phyloP scores from a whole-genome alignment of 164 flowering plant species.

The Aristolochia fimbriata region DNA sequence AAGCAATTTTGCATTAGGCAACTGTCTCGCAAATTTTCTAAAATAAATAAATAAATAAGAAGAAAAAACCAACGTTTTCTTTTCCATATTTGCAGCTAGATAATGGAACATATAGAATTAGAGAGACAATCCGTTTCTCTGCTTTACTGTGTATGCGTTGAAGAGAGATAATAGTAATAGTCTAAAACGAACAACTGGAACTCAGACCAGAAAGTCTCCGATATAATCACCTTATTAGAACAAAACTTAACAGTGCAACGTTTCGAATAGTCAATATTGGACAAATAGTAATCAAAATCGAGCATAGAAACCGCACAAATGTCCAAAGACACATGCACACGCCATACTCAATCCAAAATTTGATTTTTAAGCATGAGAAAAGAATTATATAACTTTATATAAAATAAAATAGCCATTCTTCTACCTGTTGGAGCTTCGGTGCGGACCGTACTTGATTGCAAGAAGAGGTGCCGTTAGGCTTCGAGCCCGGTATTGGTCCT shows the following conservation, averaged over 20 bases:
- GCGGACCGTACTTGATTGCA: slow-evolving; percentile 6
- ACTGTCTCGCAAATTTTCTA: no score
- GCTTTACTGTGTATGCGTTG: no score
- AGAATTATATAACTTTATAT: neutral
- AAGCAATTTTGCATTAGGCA: neutral
- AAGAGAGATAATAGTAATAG: no score
- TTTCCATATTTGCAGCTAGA: neutral
- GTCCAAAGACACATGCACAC: neutral
- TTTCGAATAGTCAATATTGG: no score
- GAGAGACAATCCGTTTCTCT: neutral
- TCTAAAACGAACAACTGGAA: no score
- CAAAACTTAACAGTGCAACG: no score
- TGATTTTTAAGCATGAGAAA: neutral
- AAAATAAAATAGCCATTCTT: neutral
- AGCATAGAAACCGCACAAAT: neutral
- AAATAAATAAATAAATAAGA: no score
- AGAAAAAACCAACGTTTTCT: neutral
- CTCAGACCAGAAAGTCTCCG: no score
- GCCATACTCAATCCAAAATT: neutral
- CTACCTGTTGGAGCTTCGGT: slow-evolving; percentile 14
- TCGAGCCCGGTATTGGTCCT: slow-evolving; percentile 74
- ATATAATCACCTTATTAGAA: no score
- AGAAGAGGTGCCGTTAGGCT: slow-evolving; percentile 11
- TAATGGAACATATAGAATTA: neutral
- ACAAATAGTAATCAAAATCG: neutral